Evolutionary conservation across 192 early-diverging fungal species (phyloP), one percentile per base, ranked within the genome.

Genomic region (Coemansia sp.): DNA sequence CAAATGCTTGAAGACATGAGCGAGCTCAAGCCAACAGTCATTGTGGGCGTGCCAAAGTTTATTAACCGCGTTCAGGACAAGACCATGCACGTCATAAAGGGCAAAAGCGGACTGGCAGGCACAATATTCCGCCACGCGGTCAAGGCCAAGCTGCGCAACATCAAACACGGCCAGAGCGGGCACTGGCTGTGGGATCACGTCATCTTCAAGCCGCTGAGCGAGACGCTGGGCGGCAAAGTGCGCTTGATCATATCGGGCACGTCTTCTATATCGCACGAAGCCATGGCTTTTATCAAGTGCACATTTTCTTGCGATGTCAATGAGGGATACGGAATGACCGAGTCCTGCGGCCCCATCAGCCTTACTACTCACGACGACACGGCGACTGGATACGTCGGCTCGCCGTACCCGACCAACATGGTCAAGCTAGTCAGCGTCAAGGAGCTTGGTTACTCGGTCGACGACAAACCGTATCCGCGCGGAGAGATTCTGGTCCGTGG

Each of bases 311-410:
- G 80, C 30, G 78, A 83, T 33, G 79, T 97, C 18, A 79, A 80
- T 56, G 92, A 97, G 70, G 93, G 93, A 9, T 94, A 94, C 71
- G 94, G 94, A n/a, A 83, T 90, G 65, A 97, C 94, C 22, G 92
- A 97, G 58, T 87, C 79, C 5, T 69, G 75, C 31, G 87, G 82
- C 6, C 80, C 81, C 4, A 61, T 72, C 6, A 77, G 82, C 23
- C 41, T 82, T 14, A 80, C 85, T 23, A 68, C 59, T 32, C 55
- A 64, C 15, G 77, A 79, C 17, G 91, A 94, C 46, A 80, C 61
- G 8, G 68, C 73, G 13, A 75, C 83, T 0, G 91, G 91, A 8
- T 85, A 88, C 49, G 83, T 92, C 17, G 93, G 93, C 31, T 60
- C 80, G 10, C 84, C 88, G 14, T 82, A 81, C 39, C 77, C 81